Conservation (phyloP, 441 rosid species). For the Populus tomentosa region DNA sequence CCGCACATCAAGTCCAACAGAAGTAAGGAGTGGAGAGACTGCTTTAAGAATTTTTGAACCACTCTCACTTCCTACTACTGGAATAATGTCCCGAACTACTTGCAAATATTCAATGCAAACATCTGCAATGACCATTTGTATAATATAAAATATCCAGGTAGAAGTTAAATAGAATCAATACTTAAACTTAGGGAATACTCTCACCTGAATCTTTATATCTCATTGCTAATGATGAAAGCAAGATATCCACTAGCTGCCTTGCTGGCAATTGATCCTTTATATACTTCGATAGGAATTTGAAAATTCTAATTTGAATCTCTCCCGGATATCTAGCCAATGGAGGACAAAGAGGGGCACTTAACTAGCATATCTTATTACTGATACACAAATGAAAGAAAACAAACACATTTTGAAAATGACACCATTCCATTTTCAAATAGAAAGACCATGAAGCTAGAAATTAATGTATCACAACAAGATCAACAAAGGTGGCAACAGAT, state of each 20-base stretch:
- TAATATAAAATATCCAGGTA: slow-evolving; percentile 11
- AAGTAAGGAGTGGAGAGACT: slow-evolving; percentile 70
- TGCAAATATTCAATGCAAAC: slow-evolving; percentile 52
- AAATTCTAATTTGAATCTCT: slow-evolving; percentile 57
- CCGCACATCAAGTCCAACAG: slow-evolving; percentile 57
- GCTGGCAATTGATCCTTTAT: slow-evolving; percentile 46
- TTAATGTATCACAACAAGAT: not conserved
- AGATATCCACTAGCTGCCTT: slow-evolving; percentile 60
- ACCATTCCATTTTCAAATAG: not conserved
- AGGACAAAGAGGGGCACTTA: not conserved
- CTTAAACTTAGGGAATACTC: slow-evolving; percentile 13
- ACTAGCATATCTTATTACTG: not conserved
- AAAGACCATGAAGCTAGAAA: not conserved
- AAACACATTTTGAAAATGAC: not conserved
- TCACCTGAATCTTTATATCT: slow-evolving; percentile 63
- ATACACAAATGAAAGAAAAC: not conserved
- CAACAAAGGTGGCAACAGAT: not conserved
- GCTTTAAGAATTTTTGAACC: slow-evolving; percentile 46
- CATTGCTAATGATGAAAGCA: slow-evolving; percentile 62
- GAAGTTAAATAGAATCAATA: not conserved
- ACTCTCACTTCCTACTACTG: slow-evolving; percentile 45
- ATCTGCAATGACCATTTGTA: slow-evolving; percentile 42
- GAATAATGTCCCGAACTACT: slow-evolving; percentile 54
- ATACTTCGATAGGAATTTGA: slow-evolving; percentile 64
- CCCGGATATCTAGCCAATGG: slow-evolving; percentile 55